Evolutionary conservation across 75 land plant species (phyloP).

Genomic region (Larix kaempferi): DNA sequence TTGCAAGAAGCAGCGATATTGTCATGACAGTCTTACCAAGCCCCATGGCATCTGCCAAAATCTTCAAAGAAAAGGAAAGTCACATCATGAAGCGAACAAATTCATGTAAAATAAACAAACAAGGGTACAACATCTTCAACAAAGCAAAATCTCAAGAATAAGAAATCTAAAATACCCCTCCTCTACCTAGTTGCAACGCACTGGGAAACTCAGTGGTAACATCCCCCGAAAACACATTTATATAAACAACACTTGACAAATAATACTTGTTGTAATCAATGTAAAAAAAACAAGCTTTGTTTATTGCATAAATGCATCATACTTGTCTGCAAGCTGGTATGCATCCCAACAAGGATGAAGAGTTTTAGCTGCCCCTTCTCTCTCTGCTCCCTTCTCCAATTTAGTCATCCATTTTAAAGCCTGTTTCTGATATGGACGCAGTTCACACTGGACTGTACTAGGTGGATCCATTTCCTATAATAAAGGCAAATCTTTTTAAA

Average conservation of each 20-base stretch:
- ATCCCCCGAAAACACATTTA: constrained; percentile 85
- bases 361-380: constrained; percentile 55
- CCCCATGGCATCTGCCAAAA: constrained; percentile 87
- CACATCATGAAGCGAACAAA: neutral
- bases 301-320: neutral
- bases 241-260: constrained; percentile 45
- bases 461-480: constrained; percentile 84
- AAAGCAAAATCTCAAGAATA: neutral
- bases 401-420: constrained; percentile 86
- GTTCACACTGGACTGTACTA: constrained; percentile 41
- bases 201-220: constrained; percentile 72
- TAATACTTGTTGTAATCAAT: neutral
- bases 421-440: constrained; percentile 86
- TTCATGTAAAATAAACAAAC: constrained; percentile 5
- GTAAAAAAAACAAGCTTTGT: neutral
- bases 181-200: constrained; percentile 69
- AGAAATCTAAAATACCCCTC: constrained; percentile 55
- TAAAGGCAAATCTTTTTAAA: too few relatives aligned
- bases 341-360: constrained; percentile 93
- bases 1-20: constrained; percentile 60
- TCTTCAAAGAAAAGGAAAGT: constrained; percentile 20
- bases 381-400: constrained; percentile 45
- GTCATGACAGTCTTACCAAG: constrained; percentile 94
- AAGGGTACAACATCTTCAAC: neutral
- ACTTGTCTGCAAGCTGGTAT: constrained; percentile 66